phyloP scores from a whole-genome alignment of 1,284 basidiomycete genomes.

The Meripilus lineatus region DNA sequence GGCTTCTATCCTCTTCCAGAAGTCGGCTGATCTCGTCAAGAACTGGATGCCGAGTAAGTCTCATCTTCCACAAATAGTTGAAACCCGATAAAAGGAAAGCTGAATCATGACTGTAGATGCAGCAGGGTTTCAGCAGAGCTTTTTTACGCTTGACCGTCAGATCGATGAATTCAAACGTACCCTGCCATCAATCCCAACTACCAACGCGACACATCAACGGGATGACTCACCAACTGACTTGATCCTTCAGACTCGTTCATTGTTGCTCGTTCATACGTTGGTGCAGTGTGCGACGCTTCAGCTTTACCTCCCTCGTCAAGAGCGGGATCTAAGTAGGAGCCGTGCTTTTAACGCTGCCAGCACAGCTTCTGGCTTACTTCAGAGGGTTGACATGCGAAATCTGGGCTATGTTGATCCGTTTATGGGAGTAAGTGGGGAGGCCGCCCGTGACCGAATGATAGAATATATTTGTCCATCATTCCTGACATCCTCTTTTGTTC shows the following conservation, averaged over 20 bases:
- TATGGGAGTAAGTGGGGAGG: constrained; percentile 20
- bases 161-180: constrained; percentile 25
- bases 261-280: constrained; percentile 31
- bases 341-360: constrained; percentile 23
- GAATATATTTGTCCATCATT: not conserved
- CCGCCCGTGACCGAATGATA: not conserved
- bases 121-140: not conserved
- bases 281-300: constrained; percentile 31
- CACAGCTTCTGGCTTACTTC: constrained; percentile 21
- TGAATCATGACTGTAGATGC: no score
- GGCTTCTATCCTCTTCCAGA: constrained; percentile 32
- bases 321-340: constrained; percentile 19
- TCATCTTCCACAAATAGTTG: no score
- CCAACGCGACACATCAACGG: constrained; percentile 4
- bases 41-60: constrained; percentile 23
- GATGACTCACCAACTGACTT: not conserved
- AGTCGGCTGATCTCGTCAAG: constrained; percentile 25
- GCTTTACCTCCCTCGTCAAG: constrained; percentile 30
- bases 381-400: constrained; percentile 12
- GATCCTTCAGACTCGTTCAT: constrained; percentile 16
- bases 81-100: no score
- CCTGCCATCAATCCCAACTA: constrained; percentile 18
- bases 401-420: constrained; percentile 25
- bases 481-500: not conserved
- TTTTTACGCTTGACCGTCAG: constrained; percentile 7